Evolutionary conservation across 106 monocot species (phyloP).

Genomic region (Dendrobium nobile): DNA sequence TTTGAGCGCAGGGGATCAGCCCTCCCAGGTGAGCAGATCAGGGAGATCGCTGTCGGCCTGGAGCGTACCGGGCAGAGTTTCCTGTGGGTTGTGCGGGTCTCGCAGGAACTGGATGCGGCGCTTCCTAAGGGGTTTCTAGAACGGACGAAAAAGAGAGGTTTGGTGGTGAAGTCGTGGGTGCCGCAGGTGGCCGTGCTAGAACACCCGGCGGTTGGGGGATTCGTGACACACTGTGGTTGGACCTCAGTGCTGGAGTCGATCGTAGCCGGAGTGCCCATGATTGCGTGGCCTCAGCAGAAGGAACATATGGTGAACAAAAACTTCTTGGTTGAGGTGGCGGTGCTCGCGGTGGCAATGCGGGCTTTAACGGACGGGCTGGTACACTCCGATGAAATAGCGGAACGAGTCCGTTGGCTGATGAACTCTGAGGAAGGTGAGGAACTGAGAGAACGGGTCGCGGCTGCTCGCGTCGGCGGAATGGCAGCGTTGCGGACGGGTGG

Average conservation of each 20-base stretch:
- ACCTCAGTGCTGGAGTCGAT: slow-evolving; percentile 65
- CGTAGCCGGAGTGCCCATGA: slow-evolving; percentile 42
- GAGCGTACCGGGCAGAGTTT: slow-evolving; percentile 62
- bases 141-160: slow-evolving; percentile 33
- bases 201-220: slow-evolving; percentile 52
- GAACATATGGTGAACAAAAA: slow-evolving; percentile 70
- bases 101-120: slow-evolving; percentile 38
- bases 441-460: slow-evolving; percentile 19
- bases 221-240: slow-evolving; percentile 79
- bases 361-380: slow-evolving; percentile 40
- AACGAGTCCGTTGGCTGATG: slow-evolving; percentile 52
- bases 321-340: slow-evolving; percentile 34
- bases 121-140: slow-evolving; percentile 56
- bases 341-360: slow-evolving; percentile 31
- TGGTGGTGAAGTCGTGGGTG: slow-evolving; percentile 60
- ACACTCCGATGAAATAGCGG: slow-evolving; percentile 46
- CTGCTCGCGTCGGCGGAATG: slow-evolving; percentile 20
- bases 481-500: slow-evolving; percentile 23
- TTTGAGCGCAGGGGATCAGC: slow-evolving; percentile 54
- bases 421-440: slow-evolving; percentile 27
- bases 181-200: slow-evolving; percentile 50
- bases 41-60: slow-evolving; percentile 52
- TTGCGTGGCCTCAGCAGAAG: slow-evolving; percentile 72
- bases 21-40: slow-evolving; percentile 39
- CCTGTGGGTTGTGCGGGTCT: slow-evolving; percentile 55